Conservation (phyloP, 768 basidiomycete genomes). For the Suillus brevipes region DNA sequence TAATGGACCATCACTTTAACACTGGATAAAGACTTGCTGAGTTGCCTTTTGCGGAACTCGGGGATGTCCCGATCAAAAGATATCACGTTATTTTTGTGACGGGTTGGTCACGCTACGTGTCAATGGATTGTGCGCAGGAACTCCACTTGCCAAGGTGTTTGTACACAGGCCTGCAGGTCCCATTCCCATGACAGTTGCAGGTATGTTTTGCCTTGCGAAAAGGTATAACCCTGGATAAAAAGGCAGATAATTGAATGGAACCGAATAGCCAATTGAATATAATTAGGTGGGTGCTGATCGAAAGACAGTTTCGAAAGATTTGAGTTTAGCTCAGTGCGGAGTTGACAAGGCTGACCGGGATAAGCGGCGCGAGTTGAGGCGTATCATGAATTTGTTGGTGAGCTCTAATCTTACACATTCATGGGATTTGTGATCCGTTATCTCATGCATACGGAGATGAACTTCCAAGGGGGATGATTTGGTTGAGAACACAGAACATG, state of each 20-base stretch:
- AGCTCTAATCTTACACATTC: not conserved
- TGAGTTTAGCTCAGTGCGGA: constrained; percentile 1
- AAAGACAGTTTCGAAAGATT: constrained; percentile 1
- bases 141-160: not conserved
- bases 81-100: not conserved
- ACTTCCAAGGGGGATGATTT: too few relatives aligned
- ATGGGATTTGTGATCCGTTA: not conserved
- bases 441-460: not conserved
- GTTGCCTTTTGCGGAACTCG: not conserved
- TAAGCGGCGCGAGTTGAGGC: not conserved
- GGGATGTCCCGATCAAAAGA: not conserved
- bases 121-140: not conserved
- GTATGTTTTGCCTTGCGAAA: too few relatives aligned
- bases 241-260: not conserved
- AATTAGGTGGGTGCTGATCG: not conserved
- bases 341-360: not conserved
- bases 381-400: too few relatives aligned
- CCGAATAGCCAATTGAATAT: not conserved
- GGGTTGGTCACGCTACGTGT: not conserved
- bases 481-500: not conserved
- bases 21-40: not conserved
- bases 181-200: not conserved
- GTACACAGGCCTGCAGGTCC: not conserved
- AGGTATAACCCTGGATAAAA: not conserved
- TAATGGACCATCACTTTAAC: too few relatives aligned